Evolutionary conservation across 306 rosid genomes (phyloP).

Genomic region (Medicago ruthenica): DNA sequence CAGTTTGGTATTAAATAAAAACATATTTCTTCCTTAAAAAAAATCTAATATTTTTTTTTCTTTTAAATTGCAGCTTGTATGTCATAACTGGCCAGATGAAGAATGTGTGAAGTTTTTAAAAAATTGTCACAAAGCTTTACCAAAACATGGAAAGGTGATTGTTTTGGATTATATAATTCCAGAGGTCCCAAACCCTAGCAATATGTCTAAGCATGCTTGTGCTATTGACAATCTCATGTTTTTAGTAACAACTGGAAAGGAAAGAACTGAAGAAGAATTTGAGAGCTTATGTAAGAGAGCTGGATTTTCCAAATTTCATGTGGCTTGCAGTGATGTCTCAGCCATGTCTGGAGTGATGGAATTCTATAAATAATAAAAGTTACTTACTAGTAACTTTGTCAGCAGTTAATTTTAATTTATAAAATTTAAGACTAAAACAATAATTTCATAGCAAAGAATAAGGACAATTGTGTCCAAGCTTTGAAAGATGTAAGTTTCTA

Average conservation of each 20-base stretch:
- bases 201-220: slow-evolving; percentile 1
- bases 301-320: slow-evolving; percentile 39
- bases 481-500: no score
- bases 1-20: no score
- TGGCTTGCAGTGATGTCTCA: neutral
- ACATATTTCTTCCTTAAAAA: no score
- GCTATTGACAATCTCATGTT: slow-evolving; percentile 33
- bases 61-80: slow-evolving; percentile 18
- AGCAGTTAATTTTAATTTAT: no score
- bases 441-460: no score
- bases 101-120: slow-evolving; percentile 32
- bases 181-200: slow-evolving; percentile 24
- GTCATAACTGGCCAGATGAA: slow-evolving; percentile 38
- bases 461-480: no score
- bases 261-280: slow-evolving; percentile 37
- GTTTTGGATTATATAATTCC: slow-evolving; percentile 23
- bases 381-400: no score
- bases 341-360: slow-evolving; percentile 11
- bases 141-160: slow-evolving; percentile 40
- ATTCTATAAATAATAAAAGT: slow-evolving; percentile 27
- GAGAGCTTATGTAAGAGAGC: slow-evolving; percentile 20
- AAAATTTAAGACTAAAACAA: no score
- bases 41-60: neutral
- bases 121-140: slow-evolving; percentile 41
- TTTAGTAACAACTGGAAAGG: slow-evolving; percentile 24